Conservation (phyloP, 208 protist species). For the Trypanosoma grayi region DNA sequence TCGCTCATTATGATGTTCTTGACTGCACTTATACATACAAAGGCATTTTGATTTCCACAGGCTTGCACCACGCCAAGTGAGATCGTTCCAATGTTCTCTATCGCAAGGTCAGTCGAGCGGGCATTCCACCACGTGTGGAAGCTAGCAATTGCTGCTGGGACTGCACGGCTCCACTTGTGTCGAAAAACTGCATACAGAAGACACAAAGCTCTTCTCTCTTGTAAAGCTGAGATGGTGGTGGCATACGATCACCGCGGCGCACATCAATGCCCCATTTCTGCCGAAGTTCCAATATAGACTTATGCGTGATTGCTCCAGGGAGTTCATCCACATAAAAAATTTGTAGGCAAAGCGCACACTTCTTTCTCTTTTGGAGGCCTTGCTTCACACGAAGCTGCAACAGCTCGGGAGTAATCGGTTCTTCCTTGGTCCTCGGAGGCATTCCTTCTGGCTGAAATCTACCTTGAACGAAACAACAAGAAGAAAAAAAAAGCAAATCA, state of each 20-base stretch:
- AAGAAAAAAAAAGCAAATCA: slow-evolving; percentile 11
- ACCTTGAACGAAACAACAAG: slow-evolving; percentile 11
- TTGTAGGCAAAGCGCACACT: slow-evolving; percentile 88
- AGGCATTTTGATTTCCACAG: no score
- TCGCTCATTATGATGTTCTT: not conserved
- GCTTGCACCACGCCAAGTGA: no score
- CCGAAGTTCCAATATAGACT: slow-evolving; percentile 90
- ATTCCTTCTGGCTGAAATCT: not conserved
- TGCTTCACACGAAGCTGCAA: slow-evolving; percentile 81
- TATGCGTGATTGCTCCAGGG: slow-evolving; percentile 90
- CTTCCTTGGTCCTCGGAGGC: slow-evolving; percentile 11
- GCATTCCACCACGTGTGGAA: slow-evolving; percentile 84
- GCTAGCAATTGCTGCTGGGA: slow-evolving; percentile 87
- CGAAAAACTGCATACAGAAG: slow-evolving; percentile 95
- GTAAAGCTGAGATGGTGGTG: slow-evolving; percentile 90
- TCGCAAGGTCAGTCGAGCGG: slow-evolving; percentile 68
- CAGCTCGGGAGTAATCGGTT: slow-evolving; percentile 55
- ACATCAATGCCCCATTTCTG: slow-evolving; percentile 89
- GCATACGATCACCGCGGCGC: slow-evolving; percentile 79
- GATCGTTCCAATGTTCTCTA: slow-evolving; percentile 20
- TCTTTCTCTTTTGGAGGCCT: slow-evolving; percentile 89
- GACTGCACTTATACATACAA: slow-evolving; percentile 4
- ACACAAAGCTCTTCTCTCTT: slow-evolving; percentile 90
- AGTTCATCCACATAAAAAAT: slow-evolving; percentile 91
- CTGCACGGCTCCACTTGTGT: slow-evolving; percentile 78